Evolutionary conservation across 2,329 filamentous ascomycete species (phyloP), one percentile per base, ranked within the genome.

Genomic region (Colletotrichum tropicale): DNA sequence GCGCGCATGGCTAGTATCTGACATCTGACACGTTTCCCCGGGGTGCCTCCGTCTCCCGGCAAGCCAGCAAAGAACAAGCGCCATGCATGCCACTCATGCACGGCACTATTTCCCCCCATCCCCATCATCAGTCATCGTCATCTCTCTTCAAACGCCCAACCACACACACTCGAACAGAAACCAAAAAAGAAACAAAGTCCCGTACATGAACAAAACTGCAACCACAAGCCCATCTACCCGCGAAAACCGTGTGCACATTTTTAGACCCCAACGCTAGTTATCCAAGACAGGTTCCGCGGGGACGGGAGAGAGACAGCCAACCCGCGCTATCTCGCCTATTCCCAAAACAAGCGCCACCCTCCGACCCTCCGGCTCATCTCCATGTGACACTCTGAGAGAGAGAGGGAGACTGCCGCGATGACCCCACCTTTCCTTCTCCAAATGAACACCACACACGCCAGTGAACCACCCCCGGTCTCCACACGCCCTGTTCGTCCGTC

Each of bases 181-280:
- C 60, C 55, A 34, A 24, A 21, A 32, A 36, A 34, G 58, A 61
- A 30, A 66, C 71, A 72, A 75, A 15, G 61, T 61, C 62, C 72
- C 72, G 24, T 62, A 65, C 61, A 24, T 62, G 21, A 43, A 18
- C 34, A 26, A 34, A 15, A 30, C 18, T 48, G 9, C 32, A 24
- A 36, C 60, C 26, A 48, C n/a, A 48, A 48, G 43, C 43, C 36
- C 43, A 43, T 43, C 38, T 10, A 43, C 38, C 16, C 8, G 43
- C 43, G 43, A 48, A 48, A 21, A 13, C 16, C n/a, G n/a, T 28
- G 13, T 75, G 66, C 62, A 71, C 72, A 71, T 66, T 75, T 75
- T 75, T 72, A 75, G 72, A 75, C 72, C 68, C 71, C 71, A 60
- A 70, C 60, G 24, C 58, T 24, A 58, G 52, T 55, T 26, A 36